phyloP scores from a whole-genome alignment of 305 asterid species.

The Fraxinus platypoda region DNA sequence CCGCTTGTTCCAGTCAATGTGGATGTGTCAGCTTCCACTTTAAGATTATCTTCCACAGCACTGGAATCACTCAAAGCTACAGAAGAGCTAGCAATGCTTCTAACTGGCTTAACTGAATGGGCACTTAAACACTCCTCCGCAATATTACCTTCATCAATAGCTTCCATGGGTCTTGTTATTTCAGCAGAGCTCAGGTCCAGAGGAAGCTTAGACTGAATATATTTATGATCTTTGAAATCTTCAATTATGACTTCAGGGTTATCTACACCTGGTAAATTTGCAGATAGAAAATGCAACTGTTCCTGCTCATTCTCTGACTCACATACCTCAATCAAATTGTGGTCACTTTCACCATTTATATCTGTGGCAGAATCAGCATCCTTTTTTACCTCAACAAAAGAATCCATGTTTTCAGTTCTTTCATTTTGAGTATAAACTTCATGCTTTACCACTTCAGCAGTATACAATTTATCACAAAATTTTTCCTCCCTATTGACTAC shows the following conservation, averaged over 20 bases:
- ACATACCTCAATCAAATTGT: conserved; percentile 11
- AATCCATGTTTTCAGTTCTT: conserved; percentile 21
- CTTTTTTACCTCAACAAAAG: conserved; percentile 23
- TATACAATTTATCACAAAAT: conserved; percentile 20
- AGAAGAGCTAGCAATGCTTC: conserved; percentile 19
- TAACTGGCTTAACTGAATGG: conserved; percentile 23
- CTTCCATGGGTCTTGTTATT: conserved; percentile 21
- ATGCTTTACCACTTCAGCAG: conserved; percentile 28
- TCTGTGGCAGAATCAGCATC: conserved; percentile 23
- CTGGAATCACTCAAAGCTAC: conserved; percentile 28
- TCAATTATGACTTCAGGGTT: conserved; percentile 19
- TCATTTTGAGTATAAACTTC: conserved; percentile 29
- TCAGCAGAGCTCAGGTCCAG: conserved; percentile 32
- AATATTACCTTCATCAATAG: conserved; percentile 18
- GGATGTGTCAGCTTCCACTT: conserved; percentile 24
- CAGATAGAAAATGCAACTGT: conserved; percentile 22
- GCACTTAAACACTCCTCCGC: conserved; percentile 25
- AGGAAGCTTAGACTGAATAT: conserved; percentile 27
- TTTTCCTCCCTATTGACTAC: conserved; percentile 26
- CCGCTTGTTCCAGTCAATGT: neutral
- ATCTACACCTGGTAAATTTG: conserved; percentile 18
- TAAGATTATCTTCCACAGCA: conserved; percentile 25
- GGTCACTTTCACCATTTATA: neutral
- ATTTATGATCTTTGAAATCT: conserved; percentile 28
- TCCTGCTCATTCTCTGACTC: conserved; percentile 3